A percentile compares a stretch with the other conserved stretches of the same genome.
Evolutionary conservation across 2,329 filamentous ascomycete genomes (phyloP).

Genomic region (Clarireedia hainanense): DNA sequence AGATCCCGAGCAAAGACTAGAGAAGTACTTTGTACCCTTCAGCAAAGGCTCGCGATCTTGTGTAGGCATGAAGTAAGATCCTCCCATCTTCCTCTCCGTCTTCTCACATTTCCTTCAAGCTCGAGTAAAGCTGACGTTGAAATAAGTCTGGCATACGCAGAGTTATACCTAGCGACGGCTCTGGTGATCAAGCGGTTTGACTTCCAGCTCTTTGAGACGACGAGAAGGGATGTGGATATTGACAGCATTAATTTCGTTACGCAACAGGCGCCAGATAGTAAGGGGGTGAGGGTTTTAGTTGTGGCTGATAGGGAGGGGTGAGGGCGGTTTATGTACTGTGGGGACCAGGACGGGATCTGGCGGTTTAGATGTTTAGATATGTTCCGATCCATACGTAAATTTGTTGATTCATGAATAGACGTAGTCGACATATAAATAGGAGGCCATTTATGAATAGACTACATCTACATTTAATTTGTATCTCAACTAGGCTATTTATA

Average conservation of each 20-base stretch:
- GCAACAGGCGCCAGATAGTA: neutral
- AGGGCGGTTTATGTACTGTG: neutral
- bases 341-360: too few relatives aligned
- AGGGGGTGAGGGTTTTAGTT: conserved; percentile 2
- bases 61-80: conserved; percentile 1
- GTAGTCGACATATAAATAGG: too few relatives aligned
- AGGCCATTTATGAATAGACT: too few relatives aligned
- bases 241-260: neutral
- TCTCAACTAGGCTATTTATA: too few relatives aligned
- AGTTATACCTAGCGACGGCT: conserved; percentile 2
- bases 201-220: conserved; percentile 1
- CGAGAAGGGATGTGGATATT: neutral
- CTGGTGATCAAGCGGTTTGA: neutral
- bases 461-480: too few relatives aligned
- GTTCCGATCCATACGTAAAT: too few relatives aligned
- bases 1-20: neutral
- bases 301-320: neutral
- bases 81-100: neutral
- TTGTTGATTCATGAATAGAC: too few relatives aligned
- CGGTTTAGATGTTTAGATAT: too few relatives aligned
- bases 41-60: conserved; percentile 1
- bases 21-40: conserved; percentile 4
- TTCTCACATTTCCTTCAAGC: neutral
- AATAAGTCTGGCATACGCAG: conserved; percentile 7
- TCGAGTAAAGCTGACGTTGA: neutral